These are phyloP conservation scores for Ophiocordyceps camponoti-leonardi DNA, from an alignment of 2,329 filamentous ascomycete species.

Conservation along the genomic window DNA sequence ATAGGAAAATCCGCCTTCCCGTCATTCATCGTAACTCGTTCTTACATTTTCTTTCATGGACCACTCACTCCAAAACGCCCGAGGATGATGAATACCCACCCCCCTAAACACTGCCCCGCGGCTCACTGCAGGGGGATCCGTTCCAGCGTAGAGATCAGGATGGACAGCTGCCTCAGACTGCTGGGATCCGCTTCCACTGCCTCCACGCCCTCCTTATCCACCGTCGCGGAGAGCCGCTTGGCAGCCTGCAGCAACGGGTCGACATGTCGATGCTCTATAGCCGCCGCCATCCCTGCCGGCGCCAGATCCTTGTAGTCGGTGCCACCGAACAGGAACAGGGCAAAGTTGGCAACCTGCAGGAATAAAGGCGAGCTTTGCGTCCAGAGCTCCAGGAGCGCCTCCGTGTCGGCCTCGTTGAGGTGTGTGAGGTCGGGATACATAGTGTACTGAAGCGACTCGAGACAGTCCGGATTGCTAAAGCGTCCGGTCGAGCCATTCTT, in stretches of 20 bases:
- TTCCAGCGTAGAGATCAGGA: conserved; percentile 24
- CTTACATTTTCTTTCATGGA: not conserved
- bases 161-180: conserved; percentile 20
- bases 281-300: conserved; percentile 36
- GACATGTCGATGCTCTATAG: conserved; percentile 41
- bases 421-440: conserved; percentile 40
- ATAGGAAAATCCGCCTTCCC: not conserved
- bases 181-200: conserved; percentile 11
- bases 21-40: not conserved
- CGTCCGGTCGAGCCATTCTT: conserved; percentile 13
- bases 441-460: conserved; percentile 43
- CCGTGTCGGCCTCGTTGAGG: conserved; percentile 22
- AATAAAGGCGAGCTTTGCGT: conserved; percentile 34
- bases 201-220: conserved; percentile 15
- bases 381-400: conserved; percentile 33
- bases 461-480: conserved; percentile 35
- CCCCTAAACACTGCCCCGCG: not conserved
- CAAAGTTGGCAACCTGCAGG: conserved; percentile 43
- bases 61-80: not conserved
- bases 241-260: conserved; percentile 31
- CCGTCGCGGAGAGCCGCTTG: conserved; percentile 14
- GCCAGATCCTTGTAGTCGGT: conserved; percentile 27
- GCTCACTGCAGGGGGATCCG: conserved; percentile 20
- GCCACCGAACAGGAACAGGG: conserved; percentile 34
- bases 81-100: not conserved